A percentile compares a stretch with the other conserved stretches of the same genome.
Conservation (phyloP, 202 grass and related monocot genomes). For the Zizania palustris region DNA sequence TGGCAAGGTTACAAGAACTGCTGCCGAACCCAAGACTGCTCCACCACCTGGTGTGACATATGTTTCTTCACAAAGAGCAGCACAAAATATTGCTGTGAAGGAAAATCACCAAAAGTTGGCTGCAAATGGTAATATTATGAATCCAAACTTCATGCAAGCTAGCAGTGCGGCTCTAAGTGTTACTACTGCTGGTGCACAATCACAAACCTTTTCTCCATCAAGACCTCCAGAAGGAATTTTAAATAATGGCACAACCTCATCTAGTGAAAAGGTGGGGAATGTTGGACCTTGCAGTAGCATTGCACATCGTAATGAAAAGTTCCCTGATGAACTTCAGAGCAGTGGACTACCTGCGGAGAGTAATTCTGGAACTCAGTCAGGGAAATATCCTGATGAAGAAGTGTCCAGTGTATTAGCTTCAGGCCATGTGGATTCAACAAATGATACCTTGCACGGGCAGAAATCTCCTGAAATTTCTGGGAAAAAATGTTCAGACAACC, state of each 20-base stretch:
- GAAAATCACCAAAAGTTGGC: constrained; percentile 55
- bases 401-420: constrained; percentile 31
- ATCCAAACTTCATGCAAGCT: constrained; percentile 40
- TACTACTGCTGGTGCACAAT: constrained; percentile 31
- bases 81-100: constrained; percentile 40
- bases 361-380: constrained; percentile 22
- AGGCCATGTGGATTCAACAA: constrained; percentile 36
- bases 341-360: constrained; percentile 21
- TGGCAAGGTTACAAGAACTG: constrained; percentile 90
- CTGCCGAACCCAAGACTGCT: constrained; percentile 55
- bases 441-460: constrained; percentile 17
- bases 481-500: constrained; percentile 14
- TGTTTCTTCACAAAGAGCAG: constrained; percentile 40
- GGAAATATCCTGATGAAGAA: constrained; percentile 40
- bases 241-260: constrained; percentile 36
- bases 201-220: constrained; percentile 33
- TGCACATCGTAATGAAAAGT: constrained; percentile 29
- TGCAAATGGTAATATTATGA: constrained; percentile 60
- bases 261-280: constrained; percentile 51
- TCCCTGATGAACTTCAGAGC: constrained; percentile 28
- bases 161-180: constrained; percentile 37
- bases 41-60: constrained; percentile 54
- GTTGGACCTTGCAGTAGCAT: constrained; percentile 37
- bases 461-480: constrained; percentile 42
- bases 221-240: constrained; percentile 44